Base-by-base conservation (phyloP, 345 rosid species). In the Lenwebbia sp. region DNA sequence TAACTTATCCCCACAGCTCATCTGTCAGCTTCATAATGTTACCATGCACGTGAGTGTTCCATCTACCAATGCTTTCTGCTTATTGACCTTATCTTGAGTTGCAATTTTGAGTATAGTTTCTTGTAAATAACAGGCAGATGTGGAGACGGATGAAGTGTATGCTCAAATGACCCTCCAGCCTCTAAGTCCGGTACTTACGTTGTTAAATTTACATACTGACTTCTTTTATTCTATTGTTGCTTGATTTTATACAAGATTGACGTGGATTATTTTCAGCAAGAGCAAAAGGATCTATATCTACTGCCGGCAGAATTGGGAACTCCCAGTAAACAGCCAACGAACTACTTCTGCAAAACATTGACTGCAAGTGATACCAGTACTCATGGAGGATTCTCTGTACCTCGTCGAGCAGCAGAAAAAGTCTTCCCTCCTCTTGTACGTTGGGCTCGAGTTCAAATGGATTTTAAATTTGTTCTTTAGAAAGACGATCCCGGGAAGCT, bases 101-200 rank as follows among this genome's bases (percentile, higher is more conserved):
- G 53, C n/a, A 85, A 47, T 47, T 85, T 49, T 53, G n/a, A 28
- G 86, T 26, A 9, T 53, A 17, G 49, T 74, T 75, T 82, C 86
- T 83, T 28, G 88, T 54, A 84, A 82, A 82, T 37, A 86, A 83
- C 88, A 94, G 97, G 97, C 97, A 40, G 97, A 94, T 90, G 91
- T 91, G 62, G 97, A 94, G 90, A 93, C 95, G 3, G 97, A 94
- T 88, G 97, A 94, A 91, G 97, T 93, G 44, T 93, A 94, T 88
- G 97, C 97, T 25, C 97, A 94, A 89, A 93, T 94, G 97, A 92
- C 95, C 76, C 91, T 94, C 84, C 97, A 94, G 87, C 97, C 97
- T 60, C 87, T 91, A 84, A 91, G 91, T 90, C 91, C 88, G 88
- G 93, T 91, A 90, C 81, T 14, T 76, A 28, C 81, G 9, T 70